Evolutionary conservation across 129 eudicot species (phyloP).

Genomic region (Centrapalus pauciflorus): DNA sequence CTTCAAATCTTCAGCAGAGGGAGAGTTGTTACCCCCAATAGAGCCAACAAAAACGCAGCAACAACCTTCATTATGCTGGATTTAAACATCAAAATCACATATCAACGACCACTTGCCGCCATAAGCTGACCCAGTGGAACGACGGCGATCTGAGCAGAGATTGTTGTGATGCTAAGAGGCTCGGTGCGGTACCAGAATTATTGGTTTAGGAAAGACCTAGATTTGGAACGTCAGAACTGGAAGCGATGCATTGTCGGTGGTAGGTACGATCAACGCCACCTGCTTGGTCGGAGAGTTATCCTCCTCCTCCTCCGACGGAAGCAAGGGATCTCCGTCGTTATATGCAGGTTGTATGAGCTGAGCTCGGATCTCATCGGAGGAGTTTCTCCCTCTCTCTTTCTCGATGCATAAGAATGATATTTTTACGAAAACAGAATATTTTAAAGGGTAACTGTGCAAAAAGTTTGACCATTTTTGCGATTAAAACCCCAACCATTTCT

Average conservation of each 20-base stretch:
- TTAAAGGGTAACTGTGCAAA: no score
- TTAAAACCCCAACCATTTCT: no score
- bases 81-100: no score
- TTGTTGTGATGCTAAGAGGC: conserved; percentile 86
- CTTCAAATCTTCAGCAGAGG: no score
- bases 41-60: no score
- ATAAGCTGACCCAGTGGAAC: conserved; percentile 90
- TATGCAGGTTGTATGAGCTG: conserved; percentile 37
- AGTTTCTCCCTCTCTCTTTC: no score
- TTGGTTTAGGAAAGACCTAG: conserved; percentile 94
- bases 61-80: no score
- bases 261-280: conserved; percentile 95
- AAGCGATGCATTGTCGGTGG: conserved; percentile 67
- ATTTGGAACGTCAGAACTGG: conserved; percentile 92
- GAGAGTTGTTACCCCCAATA: no score
- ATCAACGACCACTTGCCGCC: no score
- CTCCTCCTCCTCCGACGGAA: conserved; percentile 23
- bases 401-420: conserved; percentile 17
- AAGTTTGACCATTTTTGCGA: no score
- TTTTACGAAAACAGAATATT: background rate
- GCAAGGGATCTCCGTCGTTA: background rate
- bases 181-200: conserved; percentile 96
- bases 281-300: conserved; percentile 76
- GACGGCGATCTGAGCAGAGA: conserved; percentile 93
- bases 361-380: conserved; percentile 38